Base-by-base conservation (phyloP, 192 early-diverging fungal species). In the Backusella mclennaniae region DNA sequence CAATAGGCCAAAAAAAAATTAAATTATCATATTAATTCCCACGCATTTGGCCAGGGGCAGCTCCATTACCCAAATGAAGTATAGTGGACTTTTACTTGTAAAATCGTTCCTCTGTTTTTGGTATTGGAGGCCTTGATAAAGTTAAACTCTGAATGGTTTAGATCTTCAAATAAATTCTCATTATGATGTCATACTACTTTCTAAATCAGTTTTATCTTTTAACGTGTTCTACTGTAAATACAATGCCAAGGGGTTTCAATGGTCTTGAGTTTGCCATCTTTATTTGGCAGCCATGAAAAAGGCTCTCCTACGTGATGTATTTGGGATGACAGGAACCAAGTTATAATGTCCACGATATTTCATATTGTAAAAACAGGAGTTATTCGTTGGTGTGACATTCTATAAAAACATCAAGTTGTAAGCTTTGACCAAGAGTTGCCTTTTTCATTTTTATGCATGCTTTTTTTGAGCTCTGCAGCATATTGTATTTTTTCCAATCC, bases 91-190 rank as follows among this genome's bases (percentile, higher is more conserved):
- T 11, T n/a, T 29, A 29, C 56, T 63, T 4, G 56, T 53, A 21
- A 21, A 21, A 53, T 53, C 1, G n/a, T 5, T 6, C 21, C 52
- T 29, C 56, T 63, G 2, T 63, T 26, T 63, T 29, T 56, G 8
- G 53, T 56, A 23, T 23, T 63, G 56, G 56, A 14, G 11, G 11
- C 0, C 26, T 63, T 29, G 56, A 63, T 63, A 63, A 29, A 63
- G 56, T 63, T 63, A 63, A 63, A 14, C 56, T 29, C 26, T 63
- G 56, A 63, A 63, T 63, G 56, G 56, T 63, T 63, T 63, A 63
- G 56, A 63, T 29, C 56, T 29, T 11, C 23, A 26, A 21, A 49
- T 4, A 23, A 26, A 63, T 29, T 29, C 6, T 26, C 3, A 2
- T 29, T 29, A 63, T 63, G 56, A 63, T 63, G 56, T 63, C 56